Conservation (phyloP, 2,329 filamentous ascomycete species). For the Colletotrichum sp. region DNA sequence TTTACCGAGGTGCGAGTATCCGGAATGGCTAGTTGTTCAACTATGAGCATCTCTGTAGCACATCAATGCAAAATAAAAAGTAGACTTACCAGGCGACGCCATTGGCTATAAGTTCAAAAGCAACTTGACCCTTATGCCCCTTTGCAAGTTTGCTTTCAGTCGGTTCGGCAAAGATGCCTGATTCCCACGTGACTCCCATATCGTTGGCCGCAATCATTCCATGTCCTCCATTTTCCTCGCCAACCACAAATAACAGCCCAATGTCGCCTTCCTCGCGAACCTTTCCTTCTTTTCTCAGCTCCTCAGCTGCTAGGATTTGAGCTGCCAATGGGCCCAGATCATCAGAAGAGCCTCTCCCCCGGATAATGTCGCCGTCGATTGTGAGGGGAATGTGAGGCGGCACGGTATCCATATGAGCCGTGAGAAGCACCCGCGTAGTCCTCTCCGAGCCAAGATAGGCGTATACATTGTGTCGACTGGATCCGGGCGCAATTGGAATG, state of each 20-base stretch:
- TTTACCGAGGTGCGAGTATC: constrained; percentile 37
- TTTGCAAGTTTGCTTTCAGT: constrained; percentile 29
- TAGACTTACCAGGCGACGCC: constrained; percentile 30
- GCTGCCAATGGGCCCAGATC: constrained; percentile 37
- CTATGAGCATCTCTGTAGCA: not conserved
- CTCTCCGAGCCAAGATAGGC: constrained; percentile 37
- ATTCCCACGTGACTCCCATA: constrained; percentile 38
- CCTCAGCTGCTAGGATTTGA: constrained; percentile 25
- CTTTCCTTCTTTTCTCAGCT: constrained; percentile 18
- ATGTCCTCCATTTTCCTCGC: constrained; percentile 27
- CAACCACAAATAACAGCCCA: constrained; percentile 27
- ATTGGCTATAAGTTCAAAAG: constrained; percentile 33
- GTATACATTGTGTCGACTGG: constrained; percentile 41
- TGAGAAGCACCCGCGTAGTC: constrained; percentile 35
- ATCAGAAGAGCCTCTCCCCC: constrained; percentile 49
- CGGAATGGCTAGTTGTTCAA: constrained; percentile 31
- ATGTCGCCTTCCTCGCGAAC: constrained; percentile 23
- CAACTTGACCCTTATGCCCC: constrained; percentile 27
- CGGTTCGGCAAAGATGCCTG: constrained; percentile 30
- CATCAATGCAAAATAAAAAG: not conserved
- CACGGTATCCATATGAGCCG: constrained; percentile 43
- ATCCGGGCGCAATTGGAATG: constrained; percentile 35
- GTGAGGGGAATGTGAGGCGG: constrained; percentile 59
- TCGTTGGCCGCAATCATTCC: constrained; percentile 38
- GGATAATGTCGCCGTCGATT: constrained; percentile 39